These are phyloP conservation scores for Pseudogymnoascus sp. DNA, from an alignment of 2,329 filamentous ascomycete species.

Conservation along the genomic window DNA sequence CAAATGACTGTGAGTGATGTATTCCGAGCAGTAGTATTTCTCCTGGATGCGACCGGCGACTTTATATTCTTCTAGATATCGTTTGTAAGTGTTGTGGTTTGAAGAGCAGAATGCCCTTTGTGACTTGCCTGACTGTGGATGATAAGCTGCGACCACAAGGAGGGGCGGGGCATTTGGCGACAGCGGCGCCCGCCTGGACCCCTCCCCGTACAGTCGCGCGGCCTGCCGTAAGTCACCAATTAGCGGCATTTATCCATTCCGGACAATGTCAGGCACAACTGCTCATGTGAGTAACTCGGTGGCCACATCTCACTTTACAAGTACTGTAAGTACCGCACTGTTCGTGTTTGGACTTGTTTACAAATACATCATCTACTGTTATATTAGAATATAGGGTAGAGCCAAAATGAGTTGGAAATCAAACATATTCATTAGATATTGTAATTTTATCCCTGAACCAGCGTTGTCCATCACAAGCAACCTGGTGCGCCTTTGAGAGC, in stretches of 20 bases:
- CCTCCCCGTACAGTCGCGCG: conserved; percentile 3
- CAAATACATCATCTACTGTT: background rate
- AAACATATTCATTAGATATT: conserved; percentile 10
- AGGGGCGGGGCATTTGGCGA: conserved; percentile 8
- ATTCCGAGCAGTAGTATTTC: background rate
- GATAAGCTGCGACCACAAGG: conserved; percentile 1
- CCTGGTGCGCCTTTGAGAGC: background rate
- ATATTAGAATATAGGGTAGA: background rate
- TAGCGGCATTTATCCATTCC: conserved; percentile 4
- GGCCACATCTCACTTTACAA: conserved; percentile 1
- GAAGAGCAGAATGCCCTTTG: background rate
- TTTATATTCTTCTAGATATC: background rate
- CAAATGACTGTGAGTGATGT: conserved; percentile 2
- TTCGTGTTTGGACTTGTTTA: background rate
- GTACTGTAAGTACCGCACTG: background rate
- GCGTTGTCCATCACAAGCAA: background rate
- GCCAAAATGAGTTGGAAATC: background rate
- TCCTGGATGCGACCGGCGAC: conserved; percentile 3
- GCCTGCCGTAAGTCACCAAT: background rate
- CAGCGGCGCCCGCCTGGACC: conserved; percentile 9
- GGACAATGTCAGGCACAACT: conserved; percentile 1
- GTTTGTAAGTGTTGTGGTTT: conserved; percentile 6
- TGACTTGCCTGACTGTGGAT: background rate
- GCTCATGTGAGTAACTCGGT: conserved; percentile 10
- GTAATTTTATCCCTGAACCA: conserved; percentile 9